These are phyloP conservation scores for Nymphaea thermarum DNA, from an alignment of 164 flowering plant genomes.

Conservation along the genomic window DNA sequence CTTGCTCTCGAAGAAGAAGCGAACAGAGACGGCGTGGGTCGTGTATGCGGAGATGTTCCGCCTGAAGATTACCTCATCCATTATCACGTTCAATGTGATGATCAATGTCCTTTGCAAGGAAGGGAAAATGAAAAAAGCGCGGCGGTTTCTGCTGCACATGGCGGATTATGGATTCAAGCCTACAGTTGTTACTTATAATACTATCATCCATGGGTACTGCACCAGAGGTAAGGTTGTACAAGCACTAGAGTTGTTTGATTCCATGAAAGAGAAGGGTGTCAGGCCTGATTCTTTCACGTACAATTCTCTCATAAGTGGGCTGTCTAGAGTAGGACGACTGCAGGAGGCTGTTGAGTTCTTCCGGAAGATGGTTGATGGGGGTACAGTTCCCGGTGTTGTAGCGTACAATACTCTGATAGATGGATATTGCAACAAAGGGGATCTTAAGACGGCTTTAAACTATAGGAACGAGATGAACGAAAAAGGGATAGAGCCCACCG, in stretches of 20 bases:
- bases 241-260: constrained; percentile 29
- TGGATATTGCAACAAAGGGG: constrained; percentile 59
- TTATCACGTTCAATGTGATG: constrained; percentile 70
- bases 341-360: constrained; percentile 49
- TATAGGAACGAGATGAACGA: constrained; percentile 59
- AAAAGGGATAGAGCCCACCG: constrained; percentile 42
- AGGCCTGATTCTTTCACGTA: constrained; percentile 54
- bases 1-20: constrained; percentile 39
- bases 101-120: constrained; percentile 69
- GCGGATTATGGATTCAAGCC: constrained; percentile 55
- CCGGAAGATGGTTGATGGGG: constrained; percentile 36
- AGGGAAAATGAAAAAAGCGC: constrained; percentile 81
- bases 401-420: constrained; percentile 59
- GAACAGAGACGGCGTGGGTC: constrained; percentile 44
- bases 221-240: constrained; percentile 33
- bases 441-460: constrained; percentile 38
- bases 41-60: constrained; percentile 82
- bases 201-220: constrained; percentile 61
- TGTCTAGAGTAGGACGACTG: constrained; percentile 52
- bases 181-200: constrained; percentile 58
- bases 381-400: constrained; percentile 45
- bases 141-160: constrained; percentile 49
- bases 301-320: constrained; percentile 42
- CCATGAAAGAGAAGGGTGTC: constrained; percentile 45
- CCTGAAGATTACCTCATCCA: constrained; percentile 43